phyloP scores from a whole-genome alignment of 202 grass and related monocot species.

The Brachypodium distachyon region DNA sequence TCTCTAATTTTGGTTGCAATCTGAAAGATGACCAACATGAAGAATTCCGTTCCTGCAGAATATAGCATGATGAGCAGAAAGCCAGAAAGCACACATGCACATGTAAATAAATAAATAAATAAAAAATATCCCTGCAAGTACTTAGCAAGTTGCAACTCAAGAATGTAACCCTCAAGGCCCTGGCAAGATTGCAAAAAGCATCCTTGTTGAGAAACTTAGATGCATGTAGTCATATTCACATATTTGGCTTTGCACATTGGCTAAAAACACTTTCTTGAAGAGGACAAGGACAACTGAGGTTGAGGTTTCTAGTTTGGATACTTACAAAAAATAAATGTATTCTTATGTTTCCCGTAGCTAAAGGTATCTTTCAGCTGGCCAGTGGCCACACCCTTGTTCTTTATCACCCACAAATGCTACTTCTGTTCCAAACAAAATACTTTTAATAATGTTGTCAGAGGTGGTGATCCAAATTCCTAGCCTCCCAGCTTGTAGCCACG shows the following conservation, averaged over 20 bases:
- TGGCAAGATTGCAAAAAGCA: not conserved
- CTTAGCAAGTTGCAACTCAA: not conserved
- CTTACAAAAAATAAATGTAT: not conserved
- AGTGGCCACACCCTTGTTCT: not conserved
- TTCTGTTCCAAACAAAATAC: not conserved
- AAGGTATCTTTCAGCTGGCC: not conserved
- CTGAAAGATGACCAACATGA: conserved; percentile 55
- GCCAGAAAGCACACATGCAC: not conserved
- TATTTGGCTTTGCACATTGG: not conserved
- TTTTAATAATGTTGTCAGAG: not conserved
- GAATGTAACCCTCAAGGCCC: not conserved
- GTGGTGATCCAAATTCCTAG: not conserved
- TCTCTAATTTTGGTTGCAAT: conserved; percentile 37
- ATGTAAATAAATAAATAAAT: not conserved
- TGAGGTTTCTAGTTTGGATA: conserved; percentile 14
- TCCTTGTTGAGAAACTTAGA: not conserved
- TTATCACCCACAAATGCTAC: not conserved
- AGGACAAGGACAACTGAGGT: not conserved
- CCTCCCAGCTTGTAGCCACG: not conserved
- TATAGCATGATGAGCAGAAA: not conserved
- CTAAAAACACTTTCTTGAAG: not conserved
- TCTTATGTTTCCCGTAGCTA: not conserved
- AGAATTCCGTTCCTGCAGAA: conserved; percentile 43
- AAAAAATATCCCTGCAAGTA: not conserved
- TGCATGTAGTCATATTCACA: not conserved